These are phyloP conservation scores for Mycena metata DNA, from an alignment of 768 basidiomycete species.

Conservation along the genomic window DNA sequence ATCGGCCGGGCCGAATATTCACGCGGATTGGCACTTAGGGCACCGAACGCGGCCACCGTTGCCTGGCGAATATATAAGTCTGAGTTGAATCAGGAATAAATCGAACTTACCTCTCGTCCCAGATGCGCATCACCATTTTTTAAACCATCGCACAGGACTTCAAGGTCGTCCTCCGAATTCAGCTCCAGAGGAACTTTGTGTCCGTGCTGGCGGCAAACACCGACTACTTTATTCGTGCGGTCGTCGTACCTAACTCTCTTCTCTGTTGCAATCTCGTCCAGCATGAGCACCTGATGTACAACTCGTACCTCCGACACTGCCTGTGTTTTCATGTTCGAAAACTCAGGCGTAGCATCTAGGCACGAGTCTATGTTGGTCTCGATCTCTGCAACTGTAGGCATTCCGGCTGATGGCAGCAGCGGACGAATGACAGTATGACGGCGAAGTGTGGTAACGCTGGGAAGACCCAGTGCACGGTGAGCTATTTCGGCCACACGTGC, in stretches of 20 bases:
- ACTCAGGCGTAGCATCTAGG: too few species aligned
- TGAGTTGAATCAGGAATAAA: background rate
- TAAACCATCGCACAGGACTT: background rate
- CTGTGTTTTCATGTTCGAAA: too few species aligned
- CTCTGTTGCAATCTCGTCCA: slow-evolving; percentile 21
- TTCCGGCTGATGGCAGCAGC: background rate
- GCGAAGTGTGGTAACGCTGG: slow-evolving; percentile 4
- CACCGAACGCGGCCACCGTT: slow-evolving; percentile 7
- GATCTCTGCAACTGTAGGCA: background rate
- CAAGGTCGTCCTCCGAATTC: background rate
- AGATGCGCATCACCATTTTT: background rate
- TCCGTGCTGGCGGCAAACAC: slow-evolving; percentile 12
- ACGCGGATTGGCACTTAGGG: background rate
- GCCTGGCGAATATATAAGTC: background rate
- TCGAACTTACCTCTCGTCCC: slow-evolving; percentile 4
- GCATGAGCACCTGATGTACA: slow-evolving; percentile 7
- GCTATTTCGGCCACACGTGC: slow-evolving; percentile 10
- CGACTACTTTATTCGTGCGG: slow-evolving; percentile 2
- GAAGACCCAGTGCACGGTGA: slow-evolving; percentile 14
- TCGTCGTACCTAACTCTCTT: slow-evolving; percentile 9
- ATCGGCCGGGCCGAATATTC: slow-evolving; percentile 5
- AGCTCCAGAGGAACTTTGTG: slow-evolving; percentile 4
- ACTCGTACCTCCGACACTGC: background rate
- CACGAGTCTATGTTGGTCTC: background rate
- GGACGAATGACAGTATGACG: slow-evolving; percentile 7